Base-by-base conservation (phyloP, 306 rosid genomes). In the Rosa rugosa region DNA sequence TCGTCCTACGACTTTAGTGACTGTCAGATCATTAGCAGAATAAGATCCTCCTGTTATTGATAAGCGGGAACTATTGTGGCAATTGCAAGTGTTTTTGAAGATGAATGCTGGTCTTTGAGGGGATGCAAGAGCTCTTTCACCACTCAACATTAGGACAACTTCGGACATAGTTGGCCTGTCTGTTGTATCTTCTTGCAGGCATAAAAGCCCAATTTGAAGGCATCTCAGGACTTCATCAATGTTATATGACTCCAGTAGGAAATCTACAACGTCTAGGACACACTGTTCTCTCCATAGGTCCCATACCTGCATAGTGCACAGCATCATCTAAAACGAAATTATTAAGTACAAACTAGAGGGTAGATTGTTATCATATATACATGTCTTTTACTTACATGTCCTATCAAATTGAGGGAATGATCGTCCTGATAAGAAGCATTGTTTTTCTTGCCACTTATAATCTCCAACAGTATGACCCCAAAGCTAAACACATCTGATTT, bases 371-470 rank as follows among this genome's bases (percentile, higher is more conserved):
- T 53, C 22, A 53, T 27, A 27, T 27, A 27, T 1, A 18, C 8
- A 18, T 18, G 17, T 89, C 87, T 18, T 31, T 60, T 23, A 60
- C 67, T 60, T 60, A 60, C 66, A 23, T 60, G 67, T 0, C 67
- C 67, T 11, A 60, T 60, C 67, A 60, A 60, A 25, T 23, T 60
- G 36, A 60, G 5, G 38, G 67, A 60, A 23, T 11, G 38, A 25
- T 25, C 67, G 1, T 59, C 36, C 16, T 23, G 40, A 60, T 60
- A 60, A 60, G 53, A 79, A 40, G 36, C 67, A 60, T 23, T 23
- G 17, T 60, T 25, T 60, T 25, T 60, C 67, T 25, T 60, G 38
- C 67, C 67, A 60, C 18, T 10, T 10, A 60, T 11, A 60, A 60
- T 25, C 67, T 60, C 67, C 67, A 60, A 60, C 16, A 60, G 0